phyloP scores from a whole-genome alignment of 306 rosid genomes.

The Acmispon strigosus region DNA sequence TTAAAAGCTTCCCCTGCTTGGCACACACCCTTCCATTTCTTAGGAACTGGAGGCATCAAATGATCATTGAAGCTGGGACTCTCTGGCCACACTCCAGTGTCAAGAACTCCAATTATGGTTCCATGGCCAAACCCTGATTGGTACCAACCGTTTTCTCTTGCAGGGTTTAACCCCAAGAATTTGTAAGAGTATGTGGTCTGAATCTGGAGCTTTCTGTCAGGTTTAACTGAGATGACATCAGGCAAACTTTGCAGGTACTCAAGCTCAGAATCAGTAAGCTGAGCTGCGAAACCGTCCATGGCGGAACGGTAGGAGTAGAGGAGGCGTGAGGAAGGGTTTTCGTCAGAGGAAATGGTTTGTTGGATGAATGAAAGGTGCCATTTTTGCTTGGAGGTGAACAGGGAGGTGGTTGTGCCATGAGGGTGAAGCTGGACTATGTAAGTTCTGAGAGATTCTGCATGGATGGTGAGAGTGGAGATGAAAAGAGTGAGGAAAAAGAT shows the following conservation, averaged over 20 bases:
- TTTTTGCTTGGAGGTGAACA: conserved; percentile 47
- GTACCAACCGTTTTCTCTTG: conserved; percentile 50
- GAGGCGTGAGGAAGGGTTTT: conserved; percentile 63
- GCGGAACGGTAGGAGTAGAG: conserved; percentile 78
- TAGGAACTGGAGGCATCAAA: conserved; percentile 72
- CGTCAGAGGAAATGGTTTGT: conserved; percentile 39
- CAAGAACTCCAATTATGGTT: conserved; percentile 77
- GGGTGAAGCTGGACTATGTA: conserved; percentile 88
- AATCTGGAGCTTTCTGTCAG: conserved; percentile 43
- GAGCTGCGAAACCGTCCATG: conserved; percentile 90
- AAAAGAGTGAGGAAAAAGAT: conserved; percentile 28
- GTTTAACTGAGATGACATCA: conserved; percentile 64
- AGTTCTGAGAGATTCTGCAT: conserved; percentile 57
- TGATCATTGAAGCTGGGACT: conserved; percentile 74
- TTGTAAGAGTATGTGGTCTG: conserved; percentile 87
- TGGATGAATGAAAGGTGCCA: conserved; percentile 82
- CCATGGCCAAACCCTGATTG: conserved; percentile 67
- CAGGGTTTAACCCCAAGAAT: conserved; percentile 63
- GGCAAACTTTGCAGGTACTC: conserved; percentile 47
- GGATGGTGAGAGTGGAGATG: conserved; percentile 28
- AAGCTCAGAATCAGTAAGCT: conserved; percentile 55
- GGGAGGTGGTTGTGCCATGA: conserved; percentile 35
- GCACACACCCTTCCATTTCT: conserved; percentile 76
- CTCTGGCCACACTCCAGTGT: conserved; percentile 94
- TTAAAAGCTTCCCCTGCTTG: conserved; percentile 70